These are phyloP conservation scores for Bipolaris oryzae DNA, from an alignment of 2,329 filamentous ascomycete genomes.

Conservation along the genomic window DNA sequence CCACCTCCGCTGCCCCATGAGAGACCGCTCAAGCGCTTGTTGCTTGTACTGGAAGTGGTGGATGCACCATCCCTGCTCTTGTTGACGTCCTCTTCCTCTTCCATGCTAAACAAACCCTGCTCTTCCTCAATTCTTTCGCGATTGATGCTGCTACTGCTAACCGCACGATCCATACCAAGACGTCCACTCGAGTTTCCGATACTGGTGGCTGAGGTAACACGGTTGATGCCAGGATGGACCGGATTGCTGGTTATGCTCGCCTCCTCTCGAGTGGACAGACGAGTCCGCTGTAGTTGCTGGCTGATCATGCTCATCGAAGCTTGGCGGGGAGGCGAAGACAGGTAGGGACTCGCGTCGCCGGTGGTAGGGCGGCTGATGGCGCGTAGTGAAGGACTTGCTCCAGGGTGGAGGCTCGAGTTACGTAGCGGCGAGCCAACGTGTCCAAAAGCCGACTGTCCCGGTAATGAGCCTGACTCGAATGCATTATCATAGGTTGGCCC, in stretches of 20 bases:
- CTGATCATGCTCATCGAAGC: constrained; percentile 67
- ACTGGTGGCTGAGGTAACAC: constrained; percentile 43
- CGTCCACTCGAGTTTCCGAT: constrained; percentile 39
- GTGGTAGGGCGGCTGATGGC: constrained; percentile 57
- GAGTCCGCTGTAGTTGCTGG: constrained; percentile 59
- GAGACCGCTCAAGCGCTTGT: constrained; percentile 46
- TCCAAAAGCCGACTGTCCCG: constrained; percentile 57
- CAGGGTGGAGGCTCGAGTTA: constrained; percentile 61
- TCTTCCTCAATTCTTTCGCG: constrained; percentile 52
- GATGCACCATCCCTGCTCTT: constrained; percentile 44
- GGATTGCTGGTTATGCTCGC: constrained; percentile 31
- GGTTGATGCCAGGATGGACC: constrained; percentile 71
- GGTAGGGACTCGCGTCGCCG: constrained; percentile 57
- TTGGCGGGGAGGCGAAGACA: constrained; percentile 63
- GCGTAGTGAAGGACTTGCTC: constrained; percentile 58
- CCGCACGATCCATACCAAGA: constrained; percentile 46
- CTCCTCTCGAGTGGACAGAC: constrained; percentile 47
- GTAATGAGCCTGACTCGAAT: constrained; percentile 42
- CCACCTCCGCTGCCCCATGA: constrained; percentile 48
- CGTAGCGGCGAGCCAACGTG: constrained; percentile 71
- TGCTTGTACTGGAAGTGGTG: constrained; percentile 42
- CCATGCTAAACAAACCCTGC: constrained; percentile 52
- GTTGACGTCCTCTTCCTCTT: constrained; percentile 47
- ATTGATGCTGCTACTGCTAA: constrained; percentile 49
- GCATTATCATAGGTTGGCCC: constrained; percentile 55